Evolutionary conservation across 1,139 yeast genomes (phyloP).

Genomic region (Casaregolazyma suthepensis): DNA sequence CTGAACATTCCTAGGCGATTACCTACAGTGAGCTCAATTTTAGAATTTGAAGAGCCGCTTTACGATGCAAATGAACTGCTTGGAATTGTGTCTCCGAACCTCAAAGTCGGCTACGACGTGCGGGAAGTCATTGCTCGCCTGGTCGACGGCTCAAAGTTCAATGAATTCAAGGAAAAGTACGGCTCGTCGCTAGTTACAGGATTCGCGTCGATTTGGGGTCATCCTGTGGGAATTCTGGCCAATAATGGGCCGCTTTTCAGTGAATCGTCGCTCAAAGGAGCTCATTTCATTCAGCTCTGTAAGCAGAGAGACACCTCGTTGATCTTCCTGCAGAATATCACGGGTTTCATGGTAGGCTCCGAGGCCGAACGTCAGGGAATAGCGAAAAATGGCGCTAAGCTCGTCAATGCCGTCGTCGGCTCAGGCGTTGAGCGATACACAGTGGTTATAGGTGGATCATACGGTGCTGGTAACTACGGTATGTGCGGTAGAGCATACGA

Average conservation of each 20-base stretch:
- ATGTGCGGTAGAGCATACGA: slow-evolving; percentile 36
- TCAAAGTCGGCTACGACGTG: slow-evolving; percentile 31
- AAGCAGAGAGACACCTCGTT: slow-evolving; percentile 33
- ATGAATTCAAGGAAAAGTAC: slow-evolving; percentile 31
- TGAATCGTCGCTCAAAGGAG: slow-evolving; percentile 33
- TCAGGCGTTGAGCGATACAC: slow-evolving; percentile 32
- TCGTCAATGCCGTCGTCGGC: slow-evolving; percentile 34
- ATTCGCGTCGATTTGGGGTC: slow-evolving; percentile 31
- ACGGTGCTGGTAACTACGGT: slow-evolving; percentile 36
- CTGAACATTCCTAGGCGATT: slow-evolving; percentile 24
- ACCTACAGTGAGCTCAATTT: slow-evolving; percentile 6
- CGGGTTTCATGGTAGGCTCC: slow-evolving; percentile 35
- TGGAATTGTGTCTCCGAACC: slow-evolving; percentile 32
- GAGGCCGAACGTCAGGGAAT: slow-evolving; percentile 35
- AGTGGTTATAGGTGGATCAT: slow-evolving; percentile 33
- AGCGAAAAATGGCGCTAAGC: slow-evolving; percentile 34
- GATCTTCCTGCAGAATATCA: slow-evolving; percentile 32
- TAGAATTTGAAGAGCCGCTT: slow-evolving; percentile 26
- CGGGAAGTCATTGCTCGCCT: slow-evolving; percentile 33
- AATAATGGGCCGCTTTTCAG: slow-evolving; percentile 34
- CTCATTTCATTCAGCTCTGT: slow-evolving; percentile 34
- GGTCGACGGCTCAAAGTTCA: slow-evolving; percentile 32
- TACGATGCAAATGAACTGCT: slow-evolving; percentile 30
- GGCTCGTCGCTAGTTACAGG: slow-evolving; percentile 33
- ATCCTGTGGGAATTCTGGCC: slow-evolving; percentile 32